Evolutionary conservation across 768 basidiomycete genomes (phyloP).

Genomic region (Mycena pura): DNA sequence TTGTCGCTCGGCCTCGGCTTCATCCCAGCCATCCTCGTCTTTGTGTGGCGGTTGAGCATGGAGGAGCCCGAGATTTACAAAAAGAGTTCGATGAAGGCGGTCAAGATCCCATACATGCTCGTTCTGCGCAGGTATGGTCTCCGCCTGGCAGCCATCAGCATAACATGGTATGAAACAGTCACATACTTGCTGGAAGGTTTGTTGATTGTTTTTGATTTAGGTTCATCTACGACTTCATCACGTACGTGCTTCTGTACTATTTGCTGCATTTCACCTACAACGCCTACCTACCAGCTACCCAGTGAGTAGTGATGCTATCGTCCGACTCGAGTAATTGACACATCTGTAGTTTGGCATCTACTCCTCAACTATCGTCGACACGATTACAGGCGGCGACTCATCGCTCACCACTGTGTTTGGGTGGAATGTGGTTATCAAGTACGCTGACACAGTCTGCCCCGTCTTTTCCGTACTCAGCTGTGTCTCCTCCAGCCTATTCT

Average conservation of each 20-base stretch:
- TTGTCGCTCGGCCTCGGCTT: slow-evolving; percentile 84
- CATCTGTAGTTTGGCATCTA: slow-evolving; percentile 74
- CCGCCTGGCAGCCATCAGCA: slow-evolving; percentile 73
- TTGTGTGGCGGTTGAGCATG: slow-evolving; percentile 88
- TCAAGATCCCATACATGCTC: slow-evolving; percentile 76
- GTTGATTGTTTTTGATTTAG: slow-evolving; percentile 33
- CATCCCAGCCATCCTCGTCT: slow-evolving; percentile 80
- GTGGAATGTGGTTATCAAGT: slow-evolving; percentile 89
- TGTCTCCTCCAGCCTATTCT: slow-evolving; percentile 40
- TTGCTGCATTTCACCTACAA: neutral
- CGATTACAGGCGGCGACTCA: slow-evolving; percentile 62
- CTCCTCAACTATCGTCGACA: slow-evolving; percentile 75
- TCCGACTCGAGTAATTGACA: neutral
- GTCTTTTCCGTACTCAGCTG: neutral
- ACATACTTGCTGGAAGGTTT: neutral
- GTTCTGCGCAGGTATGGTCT: slow-evolving; percentile 83
- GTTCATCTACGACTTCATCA: slow-evolving; percentile 86
- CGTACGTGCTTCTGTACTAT: slow-evolving; percentile 47
- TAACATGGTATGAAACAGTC: slow-evolving; percentile 76
- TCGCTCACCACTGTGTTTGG: slow-evolving; percentile 74
- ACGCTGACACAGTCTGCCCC: slow-evolving; percentile 9
- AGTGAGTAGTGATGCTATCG: slow-evolving; percentile 45
- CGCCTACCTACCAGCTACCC: slow-evolving; percentile 55
- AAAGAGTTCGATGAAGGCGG: slow-evolving; percentile 80
- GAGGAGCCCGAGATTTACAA: slow-evolving; percentile 77